Evolutionary conservation across 768 basidiomycete species (phyloP).

Genomic region (Russula vinacea): DNA sequence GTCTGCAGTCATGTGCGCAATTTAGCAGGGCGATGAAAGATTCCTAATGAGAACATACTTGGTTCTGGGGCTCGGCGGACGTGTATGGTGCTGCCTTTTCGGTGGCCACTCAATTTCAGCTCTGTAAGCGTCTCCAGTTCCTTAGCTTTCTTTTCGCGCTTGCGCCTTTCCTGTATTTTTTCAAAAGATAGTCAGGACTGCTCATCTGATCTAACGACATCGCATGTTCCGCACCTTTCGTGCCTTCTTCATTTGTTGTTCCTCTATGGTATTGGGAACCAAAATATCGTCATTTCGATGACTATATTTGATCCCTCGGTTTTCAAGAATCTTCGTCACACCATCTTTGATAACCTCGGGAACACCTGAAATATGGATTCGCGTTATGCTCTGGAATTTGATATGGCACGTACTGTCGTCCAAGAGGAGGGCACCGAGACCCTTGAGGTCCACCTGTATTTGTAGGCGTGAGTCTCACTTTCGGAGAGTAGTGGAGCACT

Average conservation of each 20-base stretch:
- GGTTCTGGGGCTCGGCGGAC: conserved; percentile 45
- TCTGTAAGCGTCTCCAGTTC: conserved; percentile 30
- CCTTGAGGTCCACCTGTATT: conserved; percentile 46
- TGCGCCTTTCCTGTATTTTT: conserved; percentile 30
- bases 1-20: conserved; percentile 37
- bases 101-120: conserved; percentile 61
- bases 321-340: conserved; percentile 53
- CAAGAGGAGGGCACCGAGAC: conserved; percentile 56
- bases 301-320: conserved; percentile 65
- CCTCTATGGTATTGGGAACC: conserved; percentile 63
- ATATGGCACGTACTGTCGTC: conserved; percentile 28
- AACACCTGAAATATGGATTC: conserved; percentile 30
- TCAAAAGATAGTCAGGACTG: neutral
- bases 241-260: conserved; percentile 54
- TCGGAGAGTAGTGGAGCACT: no score
- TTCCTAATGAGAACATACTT: conserved; percentile 41
- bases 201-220: neutral
- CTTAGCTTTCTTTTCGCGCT: conserved; percentile 30
- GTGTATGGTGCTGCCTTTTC: conserved; percentile 53
- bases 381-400: neutral
- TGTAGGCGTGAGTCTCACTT: neutral
- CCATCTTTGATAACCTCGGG: conserved; percentile 45
- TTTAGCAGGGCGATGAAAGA: neutral
- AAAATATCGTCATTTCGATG: conserved; percentile 74
- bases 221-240: conserved; percentile 42